A percentile compares a stretch with the other conserved stretches of the same genome.
Conservation (phyloP, 2,329 filamentous ascomycete species). For the Penicillium sumatraense region DNA sequence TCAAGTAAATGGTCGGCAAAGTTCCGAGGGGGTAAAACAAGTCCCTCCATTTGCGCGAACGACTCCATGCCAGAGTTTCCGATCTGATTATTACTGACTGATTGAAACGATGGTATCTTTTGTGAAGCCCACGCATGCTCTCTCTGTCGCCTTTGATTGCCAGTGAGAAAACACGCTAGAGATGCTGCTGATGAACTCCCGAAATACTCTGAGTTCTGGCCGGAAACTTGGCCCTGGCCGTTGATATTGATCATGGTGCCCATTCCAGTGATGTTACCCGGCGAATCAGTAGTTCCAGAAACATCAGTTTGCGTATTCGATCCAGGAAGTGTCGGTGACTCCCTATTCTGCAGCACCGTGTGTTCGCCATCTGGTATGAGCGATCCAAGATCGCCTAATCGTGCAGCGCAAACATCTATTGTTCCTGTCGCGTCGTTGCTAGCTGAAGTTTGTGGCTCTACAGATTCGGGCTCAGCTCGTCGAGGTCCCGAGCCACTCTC, state of each 20-base stretch:
- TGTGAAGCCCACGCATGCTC: not conserved
- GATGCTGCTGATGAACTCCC: not conserved
- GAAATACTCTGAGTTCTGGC: not conserved
- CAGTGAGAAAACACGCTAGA: not conserved
- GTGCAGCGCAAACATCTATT: not conserved
- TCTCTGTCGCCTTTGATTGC: not conserved
- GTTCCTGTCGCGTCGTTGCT: not conserved
- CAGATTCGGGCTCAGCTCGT: not conserved
- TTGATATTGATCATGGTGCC: not conserved
- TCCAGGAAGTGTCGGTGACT: not conserved
- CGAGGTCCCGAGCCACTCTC: not conserved
- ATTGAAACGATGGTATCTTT: not conserved
- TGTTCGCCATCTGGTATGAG: not conserved
- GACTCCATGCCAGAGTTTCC: not conserved
- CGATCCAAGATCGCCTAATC: not conserved
- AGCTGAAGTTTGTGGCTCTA: not conserved
- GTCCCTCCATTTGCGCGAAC: not conserved
- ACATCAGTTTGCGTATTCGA: not conserved
- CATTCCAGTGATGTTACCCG: not conserved
- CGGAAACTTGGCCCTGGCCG: not conserved
- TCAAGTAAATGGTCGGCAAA: not conserved
- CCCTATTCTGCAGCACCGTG: not conserved
- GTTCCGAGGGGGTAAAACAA: not conserved
- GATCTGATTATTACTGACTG: not conserved
- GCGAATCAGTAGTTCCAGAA: not conserved